A percentile compares a stretch with the other conserved stretches of the same genome.
These are phyloP conservation scores for Backusella liffmaniae DNA, from an alignment of 192 early-diverging fungal genomes.

Conservation along the genomic window DNA sequence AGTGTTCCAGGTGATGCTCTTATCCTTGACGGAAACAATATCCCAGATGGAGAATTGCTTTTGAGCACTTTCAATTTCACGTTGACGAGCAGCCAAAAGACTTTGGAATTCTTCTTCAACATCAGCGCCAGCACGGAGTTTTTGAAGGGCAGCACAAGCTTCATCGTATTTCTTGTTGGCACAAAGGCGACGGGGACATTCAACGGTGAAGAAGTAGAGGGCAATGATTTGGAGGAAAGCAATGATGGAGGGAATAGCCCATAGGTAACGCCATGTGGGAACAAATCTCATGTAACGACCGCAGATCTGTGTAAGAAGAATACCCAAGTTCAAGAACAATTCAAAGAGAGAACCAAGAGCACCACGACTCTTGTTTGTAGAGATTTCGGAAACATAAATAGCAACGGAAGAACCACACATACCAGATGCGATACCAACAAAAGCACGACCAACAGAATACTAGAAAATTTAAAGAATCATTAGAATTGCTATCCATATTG, in stretches of 20 bases:
- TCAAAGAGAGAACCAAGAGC: conserved; percentile 73
- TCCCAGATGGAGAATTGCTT: conserved; percentile 16
- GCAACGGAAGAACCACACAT: conserved; percentile 58
- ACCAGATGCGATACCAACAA: conserved; percentile 77
- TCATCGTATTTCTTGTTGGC: conserved; percentile 61
- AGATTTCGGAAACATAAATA: conserved; percentile 77
- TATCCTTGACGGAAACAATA: conserved; percentile 17
- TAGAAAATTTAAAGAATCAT: neutral
- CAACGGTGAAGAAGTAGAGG: conserved; percentile 67
- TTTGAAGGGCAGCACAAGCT: conserved; percentile 54
- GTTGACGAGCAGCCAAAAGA: conserved; percentile 51
- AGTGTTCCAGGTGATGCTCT: conserved; percentile 49
- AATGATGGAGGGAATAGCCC: conserved; percentile 61
- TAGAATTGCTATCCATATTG: neutral
- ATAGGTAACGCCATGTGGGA: conserved; percentile 74
- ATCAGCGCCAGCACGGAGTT: conserved; percentile 54
- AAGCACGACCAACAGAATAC: conserved; percentile 65
- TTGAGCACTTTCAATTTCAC: conserved; percentile 5
- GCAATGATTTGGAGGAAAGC: conserved; percentile 55
- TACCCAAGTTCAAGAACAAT: conserved; percentile 77
- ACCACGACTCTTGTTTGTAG: conserved; percentile 70
- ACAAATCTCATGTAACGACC: conserved; percentile 59
- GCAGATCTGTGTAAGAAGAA: conserved; percentile 68
- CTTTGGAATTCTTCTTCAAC: conserved; percentile 65
- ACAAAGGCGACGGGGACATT: conserved; percentile 72